Evolutionary conservation across 2,329 filamentous ascomycete genomes (phyloP), one percentile per base, ranked within the genome.

Genomic region (Tolypocladium sp.): DNA sequence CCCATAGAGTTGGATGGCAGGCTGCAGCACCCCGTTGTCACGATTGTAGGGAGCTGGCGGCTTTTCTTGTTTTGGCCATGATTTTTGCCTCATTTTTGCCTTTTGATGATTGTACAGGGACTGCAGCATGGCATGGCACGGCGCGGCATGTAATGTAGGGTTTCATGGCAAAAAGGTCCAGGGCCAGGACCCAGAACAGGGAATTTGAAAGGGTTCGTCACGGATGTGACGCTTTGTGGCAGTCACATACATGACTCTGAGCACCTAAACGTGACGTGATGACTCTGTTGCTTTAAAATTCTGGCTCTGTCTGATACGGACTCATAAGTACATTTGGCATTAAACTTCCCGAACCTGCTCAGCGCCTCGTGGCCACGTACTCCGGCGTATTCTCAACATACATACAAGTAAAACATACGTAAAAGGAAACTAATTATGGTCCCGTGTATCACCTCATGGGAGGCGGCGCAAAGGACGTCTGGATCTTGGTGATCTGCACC

Each of bases 381-480:
- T 15, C 6, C 2, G 9, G 13, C 25, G 27, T 9, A 10, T 4
- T 17, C 25, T 20, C 25, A 49, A 17, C 25, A 30, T 20, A 27
- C 41, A n/a, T 8, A 17, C 25, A 30, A 30, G 15, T 13, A n/a
- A 33, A 12, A 27, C 10, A 13, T 8, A n/a, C 30, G 9, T 7
- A 22, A 13, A 13, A n/a, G 9, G 9, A 7, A 35, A 7, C 12
- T 1, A 35, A n/a, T 13, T 2, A n/a, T 35, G 49, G 4, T 20
- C 20, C 3, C 33, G 22, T 20, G 61, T 4, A 56, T 42, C 60
- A 59, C 37, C 59, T 68, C 53, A 61, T 69, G 0, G 76, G 75
- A 17, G 75, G 75, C 27, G 72, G 72, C 38, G 73, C 70, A 63
- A 79, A 79, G 3, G 69, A 69, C 10, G 69, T 72, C 65, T 73